Evolutionary conservation across 805 yeast species (phyloP), one percentile per base, ranked within the genome.

Genomic region (Pichia phayaonensis): DNA sequence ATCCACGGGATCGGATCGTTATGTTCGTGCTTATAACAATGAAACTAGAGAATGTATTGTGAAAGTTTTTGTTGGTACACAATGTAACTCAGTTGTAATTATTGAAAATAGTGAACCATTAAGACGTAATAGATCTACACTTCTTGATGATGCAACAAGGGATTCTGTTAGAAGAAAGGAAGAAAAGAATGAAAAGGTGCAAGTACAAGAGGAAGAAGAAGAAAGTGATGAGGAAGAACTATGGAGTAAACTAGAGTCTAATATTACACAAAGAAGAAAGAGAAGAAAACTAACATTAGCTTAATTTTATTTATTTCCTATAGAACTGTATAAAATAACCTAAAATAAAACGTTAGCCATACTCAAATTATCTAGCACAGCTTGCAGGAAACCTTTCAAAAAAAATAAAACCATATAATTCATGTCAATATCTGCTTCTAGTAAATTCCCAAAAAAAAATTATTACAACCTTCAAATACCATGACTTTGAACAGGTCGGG

Each of bases 1-100:
- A 2, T 74, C 87, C 20, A 97, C 95, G 42, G 95, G 97, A 0
- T 74, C 90, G 22, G 99, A 94, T 62, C 75, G 96, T 60, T 92
- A 89, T 60, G 73, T 88, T 26, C 76, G 97, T 52, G 87, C 86
- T 4, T 92, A 78, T 66, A 84, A 89, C 53, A 62, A 81, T 5
- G 69, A 68, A 2, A 67, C 81, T 1, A 74, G 95, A 47, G 77
- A 78, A 42, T 71, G 80, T 45, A 66, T 80, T 11, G 89, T 81
- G 8, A 89, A 89, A 61, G 85, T 87, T 6, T 92, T 78, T 59
- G 60, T 84, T 26, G 95, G 95, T 2, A 78, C 88, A 6, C 89
- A 86, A 62, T 73, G 88, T 18, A 74, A 76, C 23, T 68, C 72
- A 27, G 75, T 83, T 22, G 59, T 74, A 50, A 61, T 84, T 0